Evolutionary conservation across 805 yeast genomes (phyloP).

Genomic region (Yarrowia porcina): DNA sequence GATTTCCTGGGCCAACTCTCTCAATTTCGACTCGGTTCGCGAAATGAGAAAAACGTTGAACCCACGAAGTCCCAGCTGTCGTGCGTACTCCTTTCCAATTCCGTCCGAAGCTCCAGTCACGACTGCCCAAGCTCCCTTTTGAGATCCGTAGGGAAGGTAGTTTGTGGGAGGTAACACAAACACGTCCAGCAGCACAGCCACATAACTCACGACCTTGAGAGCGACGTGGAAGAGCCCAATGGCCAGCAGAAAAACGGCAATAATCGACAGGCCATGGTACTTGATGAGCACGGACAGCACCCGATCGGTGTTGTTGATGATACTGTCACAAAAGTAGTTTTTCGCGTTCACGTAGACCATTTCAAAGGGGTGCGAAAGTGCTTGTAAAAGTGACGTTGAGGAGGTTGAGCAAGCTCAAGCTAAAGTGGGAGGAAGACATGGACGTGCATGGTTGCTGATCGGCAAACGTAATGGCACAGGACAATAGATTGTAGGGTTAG

Average conservation of each 20-base stretch:
- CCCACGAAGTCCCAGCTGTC: conserved; percentile 80
- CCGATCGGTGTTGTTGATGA: conserved; percentile 5
- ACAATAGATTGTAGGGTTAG: too few relatives aligned
- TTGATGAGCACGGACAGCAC: conserved; percentile 4
- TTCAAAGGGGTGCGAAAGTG: not conserved
- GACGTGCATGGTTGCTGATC: too few relatives aligned
- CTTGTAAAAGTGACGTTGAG: not conserved
- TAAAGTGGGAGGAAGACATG: too few relatives aligned
- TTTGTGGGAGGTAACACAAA: conserved; percentile 52
- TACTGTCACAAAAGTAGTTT: not conserved
- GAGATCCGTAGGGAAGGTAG: conserved; percentile 71
- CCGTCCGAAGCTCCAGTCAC: conserved; percentile 98
- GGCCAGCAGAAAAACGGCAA: conserved; percentile 25
- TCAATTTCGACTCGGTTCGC: conserved; percentile 76
- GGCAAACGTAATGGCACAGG: too few relatives aligned
- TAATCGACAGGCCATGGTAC: conserved; percentile 21
- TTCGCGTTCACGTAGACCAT: conserved; percentile 24
- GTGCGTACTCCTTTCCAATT: conserved; percentile 87
- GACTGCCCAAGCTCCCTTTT: conserved; percentile 78
- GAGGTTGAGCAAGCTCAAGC: not conserved
- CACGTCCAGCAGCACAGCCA: conserved; percentile 56
- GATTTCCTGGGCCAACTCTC: conserved; percentile 60
- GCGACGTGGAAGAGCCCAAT: conserved; percentile 61
- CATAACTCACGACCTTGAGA: conserved; percentile 47
- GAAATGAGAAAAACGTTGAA: conserved; percentile 81